Percentiles rank a stretch among this genome's conserved stretches.
Conservation (phyloP, 805 yeast species). For the Ogataea pini region DNA sequence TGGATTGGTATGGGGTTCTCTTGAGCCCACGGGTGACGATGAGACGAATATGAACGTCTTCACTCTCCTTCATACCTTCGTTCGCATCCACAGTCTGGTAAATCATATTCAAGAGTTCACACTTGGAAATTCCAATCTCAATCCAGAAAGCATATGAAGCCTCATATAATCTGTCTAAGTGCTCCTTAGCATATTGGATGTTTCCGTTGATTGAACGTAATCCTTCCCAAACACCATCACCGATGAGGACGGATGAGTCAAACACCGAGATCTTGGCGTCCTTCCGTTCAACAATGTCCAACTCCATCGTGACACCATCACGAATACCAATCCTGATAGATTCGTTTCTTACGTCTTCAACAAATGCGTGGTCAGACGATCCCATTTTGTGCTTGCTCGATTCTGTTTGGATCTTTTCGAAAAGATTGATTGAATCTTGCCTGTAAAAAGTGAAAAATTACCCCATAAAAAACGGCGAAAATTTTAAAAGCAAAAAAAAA, state of each 20-base stretch:
- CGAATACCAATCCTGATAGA: conserved; percentile 14
- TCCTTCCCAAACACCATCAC: conserved; percentile 19
- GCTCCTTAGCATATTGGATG: conserved; percentile 13
- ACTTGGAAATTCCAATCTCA: conserved; percentile 6
- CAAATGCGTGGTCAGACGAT: conserved; percentile 10
- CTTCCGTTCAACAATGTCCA: conserved; percentile 9
- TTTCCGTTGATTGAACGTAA: conserved; percentile 8
- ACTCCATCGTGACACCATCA: conserved; percentile 14
- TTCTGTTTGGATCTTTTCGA: no score
- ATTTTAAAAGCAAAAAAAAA: no score
- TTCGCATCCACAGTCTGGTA: conserved; percentile 14
- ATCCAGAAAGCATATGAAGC: conserved; percentile 11
- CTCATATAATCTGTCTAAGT: conserved; percentile 13
- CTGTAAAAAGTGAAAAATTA: no score
- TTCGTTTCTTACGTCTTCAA: conserved; percentile 13
- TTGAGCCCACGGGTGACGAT: conserved; percentile 15
- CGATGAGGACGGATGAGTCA: conserved; percentile 16
- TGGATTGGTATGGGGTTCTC: conserved; percentile 14
- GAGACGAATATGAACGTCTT: conserved; percentile 11
- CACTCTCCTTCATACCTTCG: conserved; percentile 14
- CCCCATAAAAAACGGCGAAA: no score
- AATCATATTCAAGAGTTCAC: conserved; percentile 6
- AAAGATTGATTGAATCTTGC: no score
- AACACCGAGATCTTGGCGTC: conserved; percentile 16
- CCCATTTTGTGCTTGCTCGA: no score